These are phyloP conservation scores for Penicillium mononematosum DNA, from an alignment of 495 filamentous ascomycete genomes.

Conservation along the genomic window DNA sequence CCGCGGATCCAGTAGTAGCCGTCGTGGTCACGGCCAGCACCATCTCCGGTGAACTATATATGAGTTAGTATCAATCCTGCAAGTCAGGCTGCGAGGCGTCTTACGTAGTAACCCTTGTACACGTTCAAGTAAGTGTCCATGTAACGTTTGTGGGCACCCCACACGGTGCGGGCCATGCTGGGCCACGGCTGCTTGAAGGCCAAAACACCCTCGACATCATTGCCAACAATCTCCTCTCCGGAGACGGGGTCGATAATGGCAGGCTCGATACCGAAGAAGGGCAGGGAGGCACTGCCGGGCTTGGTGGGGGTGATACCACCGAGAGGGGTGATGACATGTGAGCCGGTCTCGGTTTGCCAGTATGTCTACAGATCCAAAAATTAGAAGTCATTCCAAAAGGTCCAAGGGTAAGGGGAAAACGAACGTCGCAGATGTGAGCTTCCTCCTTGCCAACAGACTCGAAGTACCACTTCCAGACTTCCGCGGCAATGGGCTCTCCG, in stretches of 20 bases:
- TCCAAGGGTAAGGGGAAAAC: slow-evolving; percentile 32
- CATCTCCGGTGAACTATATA: slow-evolving; percentile 90
- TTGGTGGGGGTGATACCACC: slow-evolving; percentile 57
- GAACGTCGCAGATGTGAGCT: slow-evolving; percentile 91
- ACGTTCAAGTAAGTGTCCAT: slow-evolving; percentile 99
- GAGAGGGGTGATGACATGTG: slow-evolving; percentile 71
- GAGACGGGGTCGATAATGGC: slow-evolving; percentile 97
- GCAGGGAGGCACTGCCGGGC: slow-evolving; percentile 56
- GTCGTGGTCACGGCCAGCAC: slow-evolving; percentile 94
- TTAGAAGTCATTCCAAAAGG: slow-evolving; percentile 6
- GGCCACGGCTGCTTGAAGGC: slow-evolving; percentile 99
- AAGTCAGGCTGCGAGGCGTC: slow-evolving; percentile 28
- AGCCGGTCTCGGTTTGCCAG: slow-evolving; percentile 99
- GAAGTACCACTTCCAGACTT: slow-evolving; percentile 99
- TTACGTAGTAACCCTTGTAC: slow-evolving; percentile 96
- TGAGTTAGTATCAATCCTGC: slow-evolving; percentile 34
- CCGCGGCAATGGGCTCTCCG: slow-evolving; percentile 95
- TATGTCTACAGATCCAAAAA: slow-evolving; percentile 67
- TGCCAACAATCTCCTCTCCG: slow-evolving; percentile 89
- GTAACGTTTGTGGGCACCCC: slow-evolving; percentile 96
- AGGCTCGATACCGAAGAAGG: slow-evolving; percentile 97
- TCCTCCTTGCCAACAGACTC: slow-evolving; percentile 92
- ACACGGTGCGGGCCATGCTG: slow-evolving; percentile 97
- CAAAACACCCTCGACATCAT: slow-evolving; percentile 96
- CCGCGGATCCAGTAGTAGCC: slow-evolving; percentile 99